Conservation (phyloP, 2,329 filamentous ascomycete genomes). For the Mariannaea elegans region DNA sequence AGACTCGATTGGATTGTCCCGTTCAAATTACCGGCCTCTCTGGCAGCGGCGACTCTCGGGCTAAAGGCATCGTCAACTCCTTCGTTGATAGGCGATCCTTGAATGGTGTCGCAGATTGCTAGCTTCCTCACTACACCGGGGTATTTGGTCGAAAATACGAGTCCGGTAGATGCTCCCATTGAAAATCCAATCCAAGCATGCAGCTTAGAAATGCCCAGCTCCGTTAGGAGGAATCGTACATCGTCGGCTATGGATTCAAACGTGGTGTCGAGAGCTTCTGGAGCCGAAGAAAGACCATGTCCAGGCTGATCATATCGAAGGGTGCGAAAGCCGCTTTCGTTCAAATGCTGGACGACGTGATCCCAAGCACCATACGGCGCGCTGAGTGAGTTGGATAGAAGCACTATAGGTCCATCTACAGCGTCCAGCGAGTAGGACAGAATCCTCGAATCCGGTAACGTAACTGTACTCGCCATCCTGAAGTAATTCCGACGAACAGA, state of each 20-base stretch:
- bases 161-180: slow-evolving; percentile 53
- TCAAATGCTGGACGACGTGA: slow-evolving; percentile 46
- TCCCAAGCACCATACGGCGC: slow-evolving; percentile 51
- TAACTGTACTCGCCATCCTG: slow-evolving; percentile 32
- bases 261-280: slow-evolving; percentile 47
- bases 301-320: slow-evolving; percentile 55
- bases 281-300: slow-evolving; percentile 50
- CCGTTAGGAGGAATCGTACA: slow-evolving; percentile 45
- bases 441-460: slow-evolving; percentile 39
- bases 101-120: slow-evolving; percentile 52
- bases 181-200: slow-evolving; percentile 56
- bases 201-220: slow-evolving; percentile 43
- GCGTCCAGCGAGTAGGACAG: slow-evolving; percentile 44
- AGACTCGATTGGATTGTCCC: slow-evolving; percentile 44
- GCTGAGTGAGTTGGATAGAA: slow-evolving; percentile 52
- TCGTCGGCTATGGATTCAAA: slow-evolving; percentile 52
- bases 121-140: slow-evolving; percentile 50
- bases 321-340: slow-evolving; percentile 48
- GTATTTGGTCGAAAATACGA: slow-evolving; percentile 50
- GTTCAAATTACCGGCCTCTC: slow-evolving; percentile 45
- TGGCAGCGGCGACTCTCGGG: slow-evolving; percentile 45
- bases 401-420: slow-evolving; percentile 42
- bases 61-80: slow-evolving; percentile 49
- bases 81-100: slow-evolving; percentile 48
- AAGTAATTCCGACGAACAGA: too few species aligned